Conservation (phyloP, 2,329 filamentous ascomycete species). For the Colletotrichum melonis region DNA sequence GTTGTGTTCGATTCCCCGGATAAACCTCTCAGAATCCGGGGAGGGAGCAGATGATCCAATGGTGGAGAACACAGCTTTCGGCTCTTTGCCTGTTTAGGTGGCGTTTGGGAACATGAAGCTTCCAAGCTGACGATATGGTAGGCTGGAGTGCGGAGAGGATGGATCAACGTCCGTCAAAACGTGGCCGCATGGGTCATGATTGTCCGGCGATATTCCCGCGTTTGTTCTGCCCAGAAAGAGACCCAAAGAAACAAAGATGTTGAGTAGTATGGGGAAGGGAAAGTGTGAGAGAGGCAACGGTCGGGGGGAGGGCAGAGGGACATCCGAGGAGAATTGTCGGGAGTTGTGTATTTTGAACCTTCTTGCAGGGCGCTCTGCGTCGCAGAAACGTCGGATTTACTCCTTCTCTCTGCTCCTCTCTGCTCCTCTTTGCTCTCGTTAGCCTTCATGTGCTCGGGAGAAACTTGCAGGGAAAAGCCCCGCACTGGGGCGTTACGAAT, state of each 20-base stretch:
- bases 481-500: conserved; percentile 14
- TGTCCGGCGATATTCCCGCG: not conserved
- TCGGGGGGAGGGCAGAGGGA: not conserved
- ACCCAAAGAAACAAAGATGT: not conserved
- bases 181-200: not conserved
- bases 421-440: not conserved
- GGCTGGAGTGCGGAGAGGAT: not conserved
- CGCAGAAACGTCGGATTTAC: conserved; percentile 32
- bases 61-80: not conserved
- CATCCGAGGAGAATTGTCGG: conserved; percentile 35
- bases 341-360: not conserved
- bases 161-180: not conserved
- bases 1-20: not conserved
- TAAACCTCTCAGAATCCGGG: not conserved
- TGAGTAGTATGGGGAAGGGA: not conserved
- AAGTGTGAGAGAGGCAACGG: not conserved
- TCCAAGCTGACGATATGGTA: not conserved
- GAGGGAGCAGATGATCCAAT: not conserved
- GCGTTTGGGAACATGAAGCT: not conserved
- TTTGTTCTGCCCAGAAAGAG: not conserved
- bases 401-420: not conserved
- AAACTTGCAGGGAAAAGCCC: conserved; percentile 16
- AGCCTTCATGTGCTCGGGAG: not conserved
- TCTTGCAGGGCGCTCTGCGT: not conserved
- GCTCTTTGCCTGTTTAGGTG: not conserved